Conservation (phyloP, 2,329 filamentous ascomycete species). For the Tolypocladium ovalisporum region DNA sequence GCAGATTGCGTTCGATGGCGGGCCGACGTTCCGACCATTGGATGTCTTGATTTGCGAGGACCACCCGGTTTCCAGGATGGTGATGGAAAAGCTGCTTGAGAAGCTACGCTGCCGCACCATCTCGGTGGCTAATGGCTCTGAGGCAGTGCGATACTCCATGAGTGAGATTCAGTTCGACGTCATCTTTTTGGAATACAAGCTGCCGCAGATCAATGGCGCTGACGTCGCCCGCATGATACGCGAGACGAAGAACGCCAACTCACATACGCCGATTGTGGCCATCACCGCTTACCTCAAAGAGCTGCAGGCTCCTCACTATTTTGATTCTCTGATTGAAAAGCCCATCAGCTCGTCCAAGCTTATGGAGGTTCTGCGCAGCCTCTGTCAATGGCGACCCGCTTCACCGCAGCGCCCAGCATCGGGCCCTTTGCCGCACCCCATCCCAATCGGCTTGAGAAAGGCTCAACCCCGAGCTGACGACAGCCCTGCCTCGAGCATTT, state of each 20-base stretch:
- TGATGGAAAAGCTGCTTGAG: slow-evolving; percentile 97
- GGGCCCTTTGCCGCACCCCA: slow-evolving; percentile 42
- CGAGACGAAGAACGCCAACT: slow-evolving; percentile 91
- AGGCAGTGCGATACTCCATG: slow-evolving; percentile 87
- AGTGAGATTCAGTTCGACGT: slow-evolving; percentile 98
- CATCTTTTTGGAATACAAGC: slow-evolving; percentile 94
- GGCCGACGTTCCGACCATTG: slow-evolving; percentile 77
- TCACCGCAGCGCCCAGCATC: slow-evolving; percentile 32
- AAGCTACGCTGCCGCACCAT: slow-evolving; percentile 93
- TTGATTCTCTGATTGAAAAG: slow-evolving; percentile 92
- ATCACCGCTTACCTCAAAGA: slow-evolving; percentile 98
- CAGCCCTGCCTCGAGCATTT: slow-evolving; percentile 74
- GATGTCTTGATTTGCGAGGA: slow-evolving; percentile 97
- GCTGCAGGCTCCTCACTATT: slow-evolving; percentile 86
- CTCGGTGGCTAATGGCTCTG: slow-evolving; percentile 77
- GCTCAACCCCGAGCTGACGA: slow-evolving; percentile 57
- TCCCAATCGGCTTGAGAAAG: slow-evolving; percentile 55
- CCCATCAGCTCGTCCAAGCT: slow-evolving; percentile 88
- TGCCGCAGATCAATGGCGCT: slow-evolving; percentile 88
- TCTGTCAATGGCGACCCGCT: slow-evolving; percentile 90
- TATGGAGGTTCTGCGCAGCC: slow-evolving; percentile 72
- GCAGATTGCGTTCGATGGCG: slow-evolving; percentile 75
- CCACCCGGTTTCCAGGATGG: slow-evolving; percentile 89
- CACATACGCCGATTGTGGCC: slow-evolving; percentile 87
- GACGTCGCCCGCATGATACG: slow-evolving; percentile 97